phyloP scores from a whole-genome alignment of 345 rosid species.

The Eucalyptus regnans region DNA sequence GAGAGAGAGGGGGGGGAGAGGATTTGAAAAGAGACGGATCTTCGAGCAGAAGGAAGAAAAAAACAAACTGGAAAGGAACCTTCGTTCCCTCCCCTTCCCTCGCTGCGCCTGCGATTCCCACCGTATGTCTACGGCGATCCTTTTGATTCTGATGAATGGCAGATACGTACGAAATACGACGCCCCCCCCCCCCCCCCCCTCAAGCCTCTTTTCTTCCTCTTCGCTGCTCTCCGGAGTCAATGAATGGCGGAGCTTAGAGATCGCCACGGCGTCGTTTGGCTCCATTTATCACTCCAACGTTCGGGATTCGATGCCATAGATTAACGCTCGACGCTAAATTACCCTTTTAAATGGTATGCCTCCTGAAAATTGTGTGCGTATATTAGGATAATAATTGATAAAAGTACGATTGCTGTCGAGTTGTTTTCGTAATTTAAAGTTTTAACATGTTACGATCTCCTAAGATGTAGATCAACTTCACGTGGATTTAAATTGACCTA shows the following conservation, averaged over 20 bases:
- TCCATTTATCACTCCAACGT: not conserved
- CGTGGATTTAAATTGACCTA: not conserved
- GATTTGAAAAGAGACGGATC: not conserved
- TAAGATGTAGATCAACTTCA: not conserved
- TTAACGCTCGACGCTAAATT: too few relatives aligned
- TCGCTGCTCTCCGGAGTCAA: not conserved
- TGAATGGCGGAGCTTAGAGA: not conserved
- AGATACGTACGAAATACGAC: not conserved
- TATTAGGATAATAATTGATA: not conserved
- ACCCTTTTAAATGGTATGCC: not conserved
- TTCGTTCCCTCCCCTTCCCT: not conserved
- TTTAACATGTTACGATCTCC: not conserved
- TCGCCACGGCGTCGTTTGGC: not conserved
- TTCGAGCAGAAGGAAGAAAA: not conserved
- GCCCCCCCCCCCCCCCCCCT: not conserved
- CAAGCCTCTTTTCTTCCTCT: not conserved
- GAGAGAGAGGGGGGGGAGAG: not conserved
- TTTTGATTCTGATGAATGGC: not conserved
- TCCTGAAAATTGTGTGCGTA: not conserved
- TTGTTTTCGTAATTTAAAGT: not conserved
- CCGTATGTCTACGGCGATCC: not conserved
- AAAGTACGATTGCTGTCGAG: not conserved
- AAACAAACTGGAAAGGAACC: not conserved
- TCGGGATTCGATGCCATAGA: not conserved
- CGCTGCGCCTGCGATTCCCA: not conserved